A percentile compares a stretch with the other conserved stretches of the same genome.
Conservation (phyloP, 1,284 basidiomycete species). For the Boletus sp. region DNA sequence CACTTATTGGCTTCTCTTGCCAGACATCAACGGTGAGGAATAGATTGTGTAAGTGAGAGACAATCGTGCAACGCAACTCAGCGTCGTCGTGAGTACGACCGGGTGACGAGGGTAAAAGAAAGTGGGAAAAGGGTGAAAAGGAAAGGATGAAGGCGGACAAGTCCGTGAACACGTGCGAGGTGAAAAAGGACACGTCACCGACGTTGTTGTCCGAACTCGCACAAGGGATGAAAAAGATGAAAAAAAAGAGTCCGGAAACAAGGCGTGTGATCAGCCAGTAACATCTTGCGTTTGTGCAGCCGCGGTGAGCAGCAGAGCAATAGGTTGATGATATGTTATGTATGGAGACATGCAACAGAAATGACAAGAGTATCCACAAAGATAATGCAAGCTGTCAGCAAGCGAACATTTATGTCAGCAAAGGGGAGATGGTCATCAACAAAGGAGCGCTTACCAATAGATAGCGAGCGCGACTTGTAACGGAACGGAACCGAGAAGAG, state of each 20-base stretch:
- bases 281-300: not conserved
- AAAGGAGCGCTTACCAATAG: slow-evolving; percentile 21
- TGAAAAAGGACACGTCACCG: not conserved
- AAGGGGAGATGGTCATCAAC: not conserved
- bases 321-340: slow-evolving; percentile 29
- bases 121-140: not conserved
- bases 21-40: not conserved
- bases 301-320: slow-evolving; percentile 11
- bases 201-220: not conserved
- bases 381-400: slow-evolving; percentile 28
- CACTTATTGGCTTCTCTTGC: not conserved
- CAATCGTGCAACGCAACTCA: not conserved
- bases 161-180: not conserved
- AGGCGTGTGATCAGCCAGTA: not conserved
- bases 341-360: slow-evolving; percentile 24
- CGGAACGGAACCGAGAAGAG: slow-evolving; percentile 3
- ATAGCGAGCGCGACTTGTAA: slow-evolving; percentile 19
- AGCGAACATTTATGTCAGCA: slow-evolving; percentile 1
- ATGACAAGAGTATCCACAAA: slow-evolving; percentile 32
- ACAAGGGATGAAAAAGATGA: not conserved
- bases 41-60: not conserved
- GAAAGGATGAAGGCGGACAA: not conserved
- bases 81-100: not conserved
- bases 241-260: not conserved
- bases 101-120: not conserved